These are phyloP conservation scores for Pelargonium nanum DNA, from an alignment of 345 rosid genomes.

Conservation along the genomic window DNA sequence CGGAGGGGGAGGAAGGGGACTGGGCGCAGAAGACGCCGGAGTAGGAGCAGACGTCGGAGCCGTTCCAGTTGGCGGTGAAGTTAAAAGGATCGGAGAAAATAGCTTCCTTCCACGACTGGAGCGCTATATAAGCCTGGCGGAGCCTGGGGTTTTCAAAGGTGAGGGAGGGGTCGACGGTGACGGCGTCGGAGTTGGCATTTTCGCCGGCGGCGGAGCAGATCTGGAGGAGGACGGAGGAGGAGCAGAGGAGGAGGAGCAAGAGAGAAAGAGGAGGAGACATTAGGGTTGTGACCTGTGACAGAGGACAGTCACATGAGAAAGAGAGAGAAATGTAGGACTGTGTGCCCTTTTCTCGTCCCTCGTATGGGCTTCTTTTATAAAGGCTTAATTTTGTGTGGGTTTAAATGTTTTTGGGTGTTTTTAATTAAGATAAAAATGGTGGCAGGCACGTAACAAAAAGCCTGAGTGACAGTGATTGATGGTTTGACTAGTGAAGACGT, in stretches of 20 bases:
- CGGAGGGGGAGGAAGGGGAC: conserved; percentile 36
- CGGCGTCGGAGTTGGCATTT: conserved; percentile 11
- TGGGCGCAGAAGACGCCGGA: conserved; percentile 54
- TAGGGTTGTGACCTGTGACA: no score
- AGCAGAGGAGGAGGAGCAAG: neutral
- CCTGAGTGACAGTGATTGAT: no score
- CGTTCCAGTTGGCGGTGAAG: conserved; percentile 51
- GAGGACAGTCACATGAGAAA: no score
- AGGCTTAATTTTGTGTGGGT: no score
- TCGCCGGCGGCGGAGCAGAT: conserved; percentile 11
- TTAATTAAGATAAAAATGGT: no score
- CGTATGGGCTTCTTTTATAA: no score
- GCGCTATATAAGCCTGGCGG: conserved; percentile 54
- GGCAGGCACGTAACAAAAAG: no score
- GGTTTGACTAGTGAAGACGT: no score
- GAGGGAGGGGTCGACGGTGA: conserved; percentile 27
- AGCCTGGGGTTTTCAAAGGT: conserved; percentile 48
- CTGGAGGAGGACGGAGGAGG: neutral
- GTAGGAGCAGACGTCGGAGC: conserved; percentile 71
- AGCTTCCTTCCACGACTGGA: conserved; percentile 72
- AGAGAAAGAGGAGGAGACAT: conserved; percentile 3
- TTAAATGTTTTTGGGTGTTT: no score
- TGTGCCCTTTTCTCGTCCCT: no score
- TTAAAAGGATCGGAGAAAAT: conserved; percentile 61
- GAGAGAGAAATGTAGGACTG: neutral